Base-by-base conservation (phyloP, 106 monocot genomes). In the Dactylorhiza incarnata region DNA sequence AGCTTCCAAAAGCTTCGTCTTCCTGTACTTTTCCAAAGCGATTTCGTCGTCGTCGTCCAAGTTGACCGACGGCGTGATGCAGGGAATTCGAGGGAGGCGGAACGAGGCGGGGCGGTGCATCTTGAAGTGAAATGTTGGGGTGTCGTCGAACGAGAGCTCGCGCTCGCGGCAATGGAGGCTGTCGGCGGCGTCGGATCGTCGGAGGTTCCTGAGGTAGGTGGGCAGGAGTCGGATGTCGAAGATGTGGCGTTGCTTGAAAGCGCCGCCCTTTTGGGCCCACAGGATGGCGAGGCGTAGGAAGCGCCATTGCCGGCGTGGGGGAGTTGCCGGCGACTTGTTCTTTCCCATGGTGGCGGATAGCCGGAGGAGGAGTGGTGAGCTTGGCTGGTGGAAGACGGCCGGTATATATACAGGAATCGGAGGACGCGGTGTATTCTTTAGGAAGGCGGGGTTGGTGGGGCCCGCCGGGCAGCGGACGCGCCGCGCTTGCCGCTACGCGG, bases 81-180 rank as follows among this genome's bases (percentile, higher is more conserved):
- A 92, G 9, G 88, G 86, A 29, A 86, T 77, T 72, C 69, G 68
- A 37, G 72, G 79, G 26, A 75, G 67, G 51, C 82, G 48, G 79
- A 75, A 9, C 11, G 89, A 82, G 8, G 83, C 29, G 17, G 56
- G 73, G 37, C 74, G 45, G 74, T 54, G 76, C 47, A 79, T 54
- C 68, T 81, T 84, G 87, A 89, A 82, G 15, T 51, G 72, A 73
- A 92, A 92, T 0, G n/a, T 19, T 0, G 89, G 89, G 0, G 92
- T 89, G 77, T 92, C 84, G 0, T 87, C 92, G 79, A 92, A 80
- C 37, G 92, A 92, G 77, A 87, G 78, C 74, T 92, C 80, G 1
- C 86, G 77, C 49, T 88, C 86, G 9, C 66, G 62, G 73, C 37
- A 54, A 9, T 54, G 68, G 48, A 83, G 43, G 7, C 50, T 73